phyloP scores from a whole-genome alignment of 1,284 basidiomycete genomes.

The Takashimella tepidaria region DNA sequence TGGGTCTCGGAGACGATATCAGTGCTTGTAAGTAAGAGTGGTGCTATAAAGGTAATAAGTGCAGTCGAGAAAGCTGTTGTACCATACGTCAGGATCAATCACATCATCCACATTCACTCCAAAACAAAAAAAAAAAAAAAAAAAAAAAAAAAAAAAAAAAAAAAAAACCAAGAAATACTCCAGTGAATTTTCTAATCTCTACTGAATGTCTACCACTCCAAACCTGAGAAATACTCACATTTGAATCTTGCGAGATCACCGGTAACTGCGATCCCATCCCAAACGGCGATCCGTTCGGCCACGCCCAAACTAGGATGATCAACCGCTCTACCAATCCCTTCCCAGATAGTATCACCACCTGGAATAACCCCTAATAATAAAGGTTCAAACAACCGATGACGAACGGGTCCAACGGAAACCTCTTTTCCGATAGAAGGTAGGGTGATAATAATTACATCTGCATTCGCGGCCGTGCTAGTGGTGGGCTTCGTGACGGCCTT shows the following conservation, averaged over 20 bases:
- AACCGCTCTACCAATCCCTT: slow-evolving; percentile 40
- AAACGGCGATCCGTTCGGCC: slow-evolving; percentile 63
- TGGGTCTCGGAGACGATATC: slow-evolving; percentile 55
- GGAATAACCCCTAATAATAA: slow-evolving; percentile 53
- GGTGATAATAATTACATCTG: slow-evolving; percentile 25
- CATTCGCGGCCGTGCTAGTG: slow-evolving; percentile 28
- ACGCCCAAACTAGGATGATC: slow-evolving; percentile 30
- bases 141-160: no score
- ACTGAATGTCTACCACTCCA: no score
- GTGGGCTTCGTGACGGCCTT: slow-evolving; percentile 50
- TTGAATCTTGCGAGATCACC: slow-evolving; percentile 73
- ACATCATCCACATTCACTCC: no score
- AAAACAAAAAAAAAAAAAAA: no score
- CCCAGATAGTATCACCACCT: slow-evolving; percentile 55
- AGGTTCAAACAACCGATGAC: slow-evolving; percentile 86
- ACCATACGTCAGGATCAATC: no score
- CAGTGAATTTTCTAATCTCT: neutral
- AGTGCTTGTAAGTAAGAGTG: slow-evolving; percentile 62
- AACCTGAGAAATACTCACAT: slow-evolving; percentile 53
- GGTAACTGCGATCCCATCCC: slow-evolving; percentile 75
- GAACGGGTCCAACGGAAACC: slow-evolving; percentile 74
- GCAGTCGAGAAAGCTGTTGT: slow-evolving; percentile 55
- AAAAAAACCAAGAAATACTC: no score
- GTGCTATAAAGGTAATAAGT: slow-evolving; percentile 66
- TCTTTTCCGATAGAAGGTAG: slow-evolving; percentile 68